phyloP scores from a whole-genome alignment of 176 grass and related monocot genomes.

The Otatea glauca region DNA sequence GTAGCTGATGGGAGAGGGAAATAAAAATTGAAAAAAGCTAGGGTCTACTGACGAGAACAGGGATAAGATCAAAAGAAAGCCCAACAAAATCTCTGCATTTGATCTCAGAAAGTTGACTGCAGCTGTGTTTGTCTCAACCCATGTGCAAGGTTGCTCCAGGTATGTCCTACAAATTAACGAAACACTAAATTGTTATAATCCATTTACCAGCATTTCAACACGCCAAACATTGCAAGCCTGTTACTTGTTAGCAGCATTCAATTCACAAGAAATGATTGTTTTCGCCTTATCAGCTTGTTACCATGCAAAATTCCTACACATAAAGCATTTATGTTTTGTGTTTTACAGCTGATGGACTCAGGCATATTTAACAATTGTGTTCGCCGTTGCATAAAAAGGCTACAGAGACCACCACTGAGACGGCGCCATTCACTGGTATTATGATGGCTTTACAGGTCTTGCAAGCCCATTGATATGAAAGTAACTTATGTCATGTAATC shows the following conservation, averaged over 20 bases:
- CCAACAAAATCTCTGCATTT: slow-evolving; percentile 87
- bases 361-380: neutral
- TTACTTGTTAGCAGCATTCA: neutral
- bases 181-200: slow-evolving; percentile 10
- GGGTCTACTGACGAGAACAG: slow-evolving; percentile 85
- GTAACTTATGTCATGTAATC: slow-evolving; percentile 18
- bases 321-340: slow-evolving; percentile 1
- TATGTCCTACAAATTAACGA: slow-evolving; percentile 73
- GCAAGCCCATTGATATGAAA: slow-evolving; percentile 25
- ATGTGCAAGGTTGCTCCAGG: slow-evolving; percentile 81
- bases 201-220: slow-evolving; percentile 38
- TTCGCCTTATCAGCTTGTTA: slow-evolving; percentile 10
- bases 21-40: slow-evolving; percentile 36
- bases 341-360: neutral
- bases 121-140: slow-evolving; percentile 74
- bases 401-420: neutral
- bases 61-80: slow-evolving; percentile 85
- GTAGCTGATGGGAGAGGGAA: slow-evolving; percentile 3
- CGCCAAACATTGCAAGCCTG: neutral
- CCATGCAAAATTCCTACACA: slow-evolving; percentile 18
- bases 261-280: slow-evolving; percentile 14
- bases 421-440: neutral
- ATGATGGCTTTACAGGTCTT: neutral
- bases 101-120: slow-evolving; percentile 75
- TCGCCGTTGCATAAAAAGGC: slow-evolving; percentile 18